Base-by-base conservation (phyloP, 768 basidiomycete species). In the Tricholoma saponaceum region DNA sequence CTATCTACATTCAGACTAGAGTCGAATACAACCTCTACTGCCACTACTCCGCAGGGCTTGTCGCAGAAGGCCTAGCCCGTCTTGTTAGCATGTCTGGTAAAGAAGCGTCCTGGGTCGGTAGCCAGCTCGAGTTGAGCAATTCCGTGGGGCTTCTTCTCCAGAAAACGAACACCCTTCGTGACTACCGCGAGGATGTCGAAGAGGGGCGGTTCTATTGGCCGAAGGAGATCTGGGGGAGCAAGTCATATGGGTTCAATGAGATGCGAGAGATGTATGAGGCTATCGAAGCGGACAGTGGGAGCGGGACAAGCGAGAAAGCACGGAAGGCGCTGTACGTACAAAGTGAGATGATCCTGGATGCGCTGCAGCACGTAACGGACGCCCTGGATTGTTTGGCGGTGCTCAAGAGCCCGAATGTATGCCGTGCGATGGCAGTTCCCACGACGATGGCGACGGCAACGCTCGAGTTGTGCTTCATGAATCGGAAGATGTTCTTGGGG, bases 141-240 rank as follows among this genome's bases (percentile, higher is more conserved):
- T 89, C 89, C 9, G 92, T 97, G 88, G 96, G 96, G n/a, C 80
- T 94, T 28, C 76, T 98, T 47, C 83, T 99, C 10, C 96, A 99
- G 72, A 99, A 99, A 75, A 97, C 95, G 25, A 99, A 99, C 71
- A 97, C 98, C 71, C 91, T 94, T 55, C 91, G 96, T 58, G 96
- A 99, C 72, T 92, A 84, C 75, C 84, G 89, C 47, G 96, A 99
- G 71, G 96, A 99, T 70, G 80, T 85, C 13, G 88, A 95, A 43
- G 81, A 95, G 23, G 76, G 79, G 8, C 83, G 96, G 43, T 89
- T 82, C 67, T 98, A 98, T 79, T 99, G 97, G 95, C 96, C 96
- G 0, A 81, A 79, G 49, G 94, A 94, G 69, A 92, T 99, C 46
- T 98, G 93, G 93, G 85, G 79, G 5, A 78, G 77, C 56, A 57